A percentile compares a stretch with the other conserved stretches of the same genome.
These are phyloP conservation scores for Erigeron canadensis DNA, from an alignment of 129 eudicot genomes.

Conservation along the genomic window DNA sequence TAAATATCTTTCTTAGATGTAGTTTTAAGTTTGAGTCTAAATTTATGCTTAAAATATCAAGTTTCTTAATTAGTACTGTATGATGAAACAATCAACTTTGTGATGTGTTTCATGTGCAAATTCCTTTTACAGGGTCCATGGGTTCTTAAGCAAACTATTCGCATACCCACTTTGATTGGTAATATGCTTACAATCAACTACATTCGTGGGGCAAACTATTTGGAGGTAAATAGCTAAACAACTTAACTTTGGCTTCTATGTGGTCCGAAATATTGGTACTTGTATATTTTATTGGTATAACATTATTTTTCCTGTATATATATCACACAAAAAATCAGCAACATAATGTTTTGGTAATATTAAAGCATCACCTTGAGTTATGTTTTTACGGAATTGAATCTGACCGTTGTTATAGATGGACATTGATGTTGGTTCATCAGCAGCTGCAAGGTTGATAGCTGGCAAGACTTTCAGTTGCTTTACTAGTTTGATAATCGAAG, in stretches of 20 bases:
- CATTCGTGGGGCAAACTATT: conserved; percentile 58
- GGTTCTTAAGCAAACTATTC: conserved; percentile 67
- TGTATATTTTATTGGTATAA: not conserved
- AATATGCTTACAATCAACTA: conserved; percentile 56
- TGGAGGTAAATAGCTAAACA: conserved; percentile 49
- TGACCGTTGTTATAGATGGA: conserved; percentile 42
- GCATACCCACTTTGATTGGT: conserved; percentile 55
- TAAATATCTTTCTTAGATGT: too few relatives aligned
- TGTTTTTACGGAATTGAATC: not conserved
- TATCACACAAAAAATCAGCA: too few relatives aligned
- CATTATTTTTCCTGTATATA: not conserved
- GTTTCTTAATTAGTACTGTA: too few relatives aligned
- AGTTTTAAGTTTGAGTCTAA: too few relatives aligned
- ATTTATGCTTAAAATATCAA: too few relatives aligned
- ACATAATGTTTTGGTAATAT: too few relatives aligned
- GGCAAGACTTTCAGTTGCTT: conserved; percentile 59
- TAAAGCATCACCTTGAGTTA: not conserved
- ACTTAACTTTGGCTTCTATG: not conserved
- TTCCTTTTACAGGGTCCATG: conserved; percentile 58
- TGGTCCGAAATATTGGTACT: too few relatives aligned
- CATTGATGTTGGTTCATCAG: conserved; percentile 73
- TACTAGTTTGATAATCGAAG: conserved; percentile 51
- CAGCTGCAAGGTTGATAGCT: conserved; percentile 61
- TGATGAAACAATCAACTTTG: too few relatives aligned
- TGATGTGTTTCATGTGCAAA: conserved; percentile 4